Base-by-base conservation (phyloP, 1,284 basidiomycete genomes). In the Apiotrichum siamense region DNA sequence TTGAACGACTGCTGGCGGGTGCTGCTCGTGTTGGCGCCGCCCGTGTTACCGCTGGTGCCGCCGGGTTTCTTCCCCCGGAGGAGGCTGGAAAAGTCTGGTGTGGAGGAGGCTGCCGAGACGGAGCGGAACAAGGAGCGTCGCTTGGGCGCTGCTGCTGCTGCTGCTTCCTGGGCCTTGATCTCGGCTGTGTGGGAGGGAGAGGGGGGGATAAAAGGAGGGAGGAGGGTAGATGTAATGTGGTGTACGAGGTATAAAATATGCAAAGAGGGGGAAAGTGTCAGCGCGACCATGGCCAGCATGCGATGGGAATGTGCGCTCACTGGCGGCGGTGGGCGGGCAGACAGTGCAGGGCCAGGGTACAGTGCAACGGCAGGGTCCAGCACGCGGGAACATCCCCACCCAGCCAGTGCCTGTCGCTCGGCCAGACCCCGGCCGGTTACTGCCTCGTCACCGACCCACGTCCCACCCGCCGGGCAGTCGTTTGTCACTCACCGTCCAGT, bases 1-100 rank as follows among this genome's bases (percentile, higher is more conserved):
- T 15, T 31, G 10, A 15, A 11, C 29, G 15, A 10, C 15, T 31
- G 29, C 29, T 31, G 29, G 10, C 29, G 29, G 29, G 10, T 31
- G 29, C 29, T 31, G n/a, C n/a, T 31, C 11, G 15, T 31, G 38
- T 20, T 50, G 4, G 37, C 29, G 13, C 38, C 29, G 23, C 35
- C 36, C 5, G 35, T 31, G 38, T 47, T 47, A 13, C 25, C 38
- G 45, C 42, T 33, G 46, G 47, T 5, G 25, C 31, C 40, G 17
- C 20, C 27, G 33, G 35, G 32, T 83, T 86, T 83, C 73, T 88
- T 89, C 56, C 84, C 49, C 12, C 58, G 80, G 47, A 90, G 74
- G 49, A 92, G 77, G 3, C 87, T 89, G 4, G 87, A 86, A 23
- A 93, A 78, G 72, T 94, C 89, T 23, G 90, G 89, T 61, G 86